phyloP scores from a whole-genome alignment of 495 filamentous ascomycete species.

The Penicillium goetzii region DNA sequence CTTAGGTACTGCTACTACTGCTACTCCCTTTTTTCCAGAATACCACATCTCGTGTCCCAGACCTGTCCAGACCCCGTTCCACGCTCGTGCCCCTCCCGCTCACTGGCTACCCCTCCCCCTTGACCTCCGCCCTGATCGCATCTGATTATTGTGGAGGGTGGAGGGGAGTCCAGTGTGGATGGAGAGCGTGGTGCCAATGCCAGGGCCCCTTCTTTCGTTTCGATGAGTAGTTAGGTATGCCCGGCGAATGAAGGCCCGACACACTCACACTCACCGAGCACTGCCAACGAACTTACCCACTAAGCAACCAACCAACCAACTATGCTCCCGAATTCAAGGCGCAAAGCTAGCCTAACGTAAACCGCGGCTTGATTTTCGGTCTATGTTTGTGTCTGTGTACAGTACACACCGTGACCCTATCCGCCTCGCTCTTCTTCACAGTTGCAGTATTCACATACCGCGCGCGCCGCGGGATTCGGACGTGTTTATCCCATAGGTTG shows the following conservation, averaged over 20 bases:
- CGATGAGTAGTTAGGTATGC: too few relatives aligned
- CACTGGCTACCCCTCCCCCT: slow-evolving; percentile 6
- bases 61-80: slow-evolving; percentile 16
- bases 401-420: not conserved
- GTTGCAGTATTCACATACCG: not conserved
- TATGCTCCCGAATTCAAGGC: not conserved
- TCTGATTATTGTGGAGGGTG: not conserved
- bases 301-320: not conserved
- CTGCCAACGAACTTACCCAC: not conserved
- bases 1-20: too few relatives aligned
- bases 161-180: not conserved
- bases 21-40: not conserved
- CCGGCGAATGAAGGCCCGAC: slow-evolving; percentile 13
- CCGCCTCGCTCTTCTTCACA: not conserved
- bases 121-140: not conserved
- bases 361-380: not conserved
- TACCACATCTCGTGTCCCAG: slow-evolving; percentile 12
- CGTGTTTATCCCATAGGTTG: not conserved
- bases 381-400: not conserved
- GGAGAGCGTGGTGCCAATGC: slow-evolving; percentile 1
- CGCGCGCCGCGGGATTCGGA: not conserved
- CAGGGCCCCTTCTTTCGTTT: not conserved
- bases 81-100: slow-evolving; percentile 6
- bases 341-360: not conserved
- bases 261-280: slow-evolving; percentile 6